Evolutionary conservation across 2,329 filamentous ascomycete genomes (phyloP).

Genomic region (Orbilia brochopaga): DNA sequence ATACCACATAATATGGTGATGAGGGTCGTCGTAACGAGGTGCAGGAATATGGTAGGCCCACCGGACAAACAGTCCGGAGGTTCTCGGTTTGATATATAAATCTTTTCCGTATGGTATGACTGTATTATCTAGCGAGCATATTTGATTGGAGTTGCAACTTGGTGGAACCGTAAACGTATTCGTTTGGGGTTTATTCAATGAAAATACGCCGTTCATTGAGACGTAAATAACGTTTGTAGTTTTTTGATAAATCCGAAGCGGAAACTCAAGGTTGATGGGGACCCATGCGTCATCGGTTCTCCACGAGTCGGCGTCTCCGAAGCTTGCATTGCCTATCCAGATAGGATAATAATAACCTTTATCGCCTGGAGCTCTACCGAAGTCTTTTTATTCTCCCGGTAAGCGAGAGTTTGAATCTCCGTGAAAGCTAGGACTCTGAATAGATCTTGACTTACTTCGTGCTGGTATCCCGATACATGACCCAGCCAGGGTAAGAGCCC

Average conservation of each 20-base stretch:
- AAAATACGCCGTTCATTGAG: constrained; percentile 22
- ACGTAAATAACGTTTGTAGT: constrained; percentile 6
- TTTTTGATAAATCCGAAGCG: constrained; percentile 14
- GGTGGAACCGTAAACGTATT: neutral
- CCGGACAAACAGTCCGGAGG: constrained; percentile 11
- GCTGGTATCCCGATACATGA: too few relatives aligned
- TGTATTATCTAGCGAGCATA: constrained; percentile 13
- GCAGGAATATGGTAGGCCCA: constrained; percentile 25
- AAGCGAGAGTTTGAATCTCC: too few relatives aligned
- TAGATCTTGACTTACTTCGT: too few relatives aligned
- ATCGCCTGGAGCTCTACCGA: constrained; percentile 10
- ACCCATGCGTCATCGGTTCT: constrained; percentile 17
- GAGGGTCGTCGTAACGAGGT: constrained; percentile 9
- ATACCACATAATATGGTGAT: constrained; percentile 30
- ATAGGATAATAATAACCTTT: constrained; percentile 23
- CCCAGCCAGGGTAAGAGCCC: too few relatives aligned
- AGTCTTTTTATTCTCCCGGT: neutral
- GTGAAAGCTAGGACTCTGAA: too few relatives aligned
- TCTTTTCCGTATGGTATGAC: constrained; percentile 9
- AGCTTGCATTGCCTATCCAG: constrained; percentile 17
- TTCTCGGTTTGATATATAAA: constrained; percentile 7
- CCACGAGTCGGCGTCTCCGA: constrained; percentile 6
- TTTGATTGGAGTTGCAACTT: constrained; percentile 9
- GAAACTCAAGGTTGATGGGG: constrained; percentile 17
- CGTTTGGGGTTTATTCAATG: neutral